phyloP scores from a whole-genome alignment of 768 basidiomycete species.

The Suillus weaverae region DNA sequence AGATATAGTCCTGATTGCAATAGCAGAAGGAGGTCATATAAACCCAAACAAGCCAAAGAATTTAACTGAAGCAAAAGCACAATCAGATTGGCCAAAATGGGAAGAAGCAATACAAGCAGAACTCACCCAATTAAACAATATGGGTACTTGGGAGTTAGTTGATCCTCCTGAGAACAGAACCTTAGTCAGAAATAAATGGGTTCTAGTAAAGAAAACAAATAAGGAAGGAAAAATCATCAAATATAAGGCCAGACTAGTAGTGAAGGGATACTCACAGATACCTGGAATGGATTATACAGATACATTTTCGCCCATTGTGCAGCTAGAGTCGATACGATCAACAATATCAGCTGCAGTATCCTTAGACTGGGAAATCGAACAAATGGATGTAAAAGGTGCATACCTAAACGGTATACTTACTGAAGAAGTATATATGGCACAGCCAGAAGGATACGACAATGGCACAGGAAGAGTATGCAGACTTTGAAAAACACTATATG shows the following conservation, averaged over 20 bases:
- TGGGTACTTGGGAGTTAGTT: slow-evolving; percentile 23
- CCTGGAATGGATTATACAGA: slow-evolving; percentile 37
- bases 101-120: slow-evolving; percentile 3
- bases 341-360: slow-evolving; percentile 22
- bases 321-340: slow-evolving; percentile 20
- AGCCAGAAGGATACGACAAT: slow-evolving; percentile 26
- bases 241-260: slow-evolving; percentile 39
- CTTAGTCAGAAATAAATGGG: slow-evolving; percentile 32
- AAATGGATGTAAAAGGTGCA: slow-evolving; percentile 31
- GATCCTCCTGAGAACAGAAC: slow-evolving; percentile 25
- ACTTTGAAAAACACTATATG: slow-evolving; percentile 27
- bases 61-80: background rate
- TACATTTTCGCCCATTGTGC: slow-evolving; percentile 32
- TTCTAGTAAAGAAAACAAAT: slow-evolving; percentile 13
- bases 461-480: slow-evolving; percentile 15
- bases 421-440: slow-evolving; percentile 37
- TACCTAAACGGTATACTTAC: slow-evolving; percentile 32
- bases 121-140: background rate
- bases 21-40: too few relatives aligned
- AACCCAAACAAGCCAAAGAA: background rate
- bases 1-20: background rate
- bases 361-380: slow-evolving; percentile 27
- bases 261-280: slow-evolving; percentile 39
- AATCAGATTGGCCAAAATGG: slow-evolving; percentile 6
- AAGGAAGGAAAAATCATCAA: slow-evolving; percentile 10